Evolutionary conservation across 805 yeast genomes (phyloP).

Genomic region (Pachysolen tannophilus): DNA sequence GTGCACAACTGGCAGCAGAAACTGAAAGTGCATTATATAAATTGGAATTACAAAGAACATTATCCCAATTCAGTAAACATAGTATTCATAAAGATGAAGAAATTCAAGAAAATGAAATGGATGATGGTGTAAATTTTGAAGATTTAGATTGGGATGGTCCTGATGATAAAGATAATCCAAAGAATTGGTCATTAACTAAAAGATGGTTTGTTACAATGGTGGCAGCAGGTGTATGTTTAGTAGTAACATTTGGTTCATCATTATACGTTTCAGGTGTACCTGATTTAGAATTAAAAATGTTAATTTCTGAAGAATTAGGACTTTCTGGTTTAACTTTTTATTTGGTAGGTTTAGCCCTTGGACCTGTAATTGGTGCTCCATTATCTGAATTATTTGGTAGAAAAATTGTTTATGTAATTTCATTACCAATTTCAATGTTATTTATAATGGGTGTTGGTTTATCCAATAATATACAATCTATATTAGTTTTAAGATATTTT

Average conservation of each 20-base stretch:
- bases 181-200: slow-evolving; percentile 57
- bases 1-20: slow-evolving; percentile 2
- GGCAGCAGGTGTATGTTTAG: slow-evolving; percentile 57
- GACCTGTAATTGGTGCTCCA: slow-evolving; percentile 69
- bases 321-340: slow-evolving; percentile 65
- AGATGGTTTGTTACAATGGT: slow-evolving; percentile 62
- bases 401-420: slow-evolving; percentile 46
- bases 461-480: slow-evolving; percentile 48
- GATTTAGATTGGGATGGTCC: slow-evolving; percentile 54
- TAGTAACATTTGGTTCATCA: slow-evolving; percentile 70
- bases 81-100: slow-evolving; percentile 11
- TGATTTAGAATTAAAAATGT: slow-evolving; percentile 38
- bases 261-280: slow-evolving; percentile 59
- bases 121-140: slow-evolving; percentile 27
- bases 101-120: slow-evolving; percentile 15
- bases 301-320: slow-evolving; percentile 52
- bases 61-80: not conserved
- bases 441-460: slow-evolving; percentile 71
- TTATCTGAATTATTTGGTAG: slow-evolving; percentile 65
- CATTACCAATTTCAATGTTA: slow-evolving; percentile 61
- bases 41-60: slow-evolving; percentile 6
- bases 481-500: slow-evolving; percentile 65
- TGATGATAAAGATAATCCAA: slow-evolving; percentile 55
- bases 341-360: slow-evolving; percentile 61
- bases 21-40: slow-evolving; percentile 8